Evolutionary conservation across 208 protist species (phyloP).

Genomic region (Crithidia brevicula): DNA sequence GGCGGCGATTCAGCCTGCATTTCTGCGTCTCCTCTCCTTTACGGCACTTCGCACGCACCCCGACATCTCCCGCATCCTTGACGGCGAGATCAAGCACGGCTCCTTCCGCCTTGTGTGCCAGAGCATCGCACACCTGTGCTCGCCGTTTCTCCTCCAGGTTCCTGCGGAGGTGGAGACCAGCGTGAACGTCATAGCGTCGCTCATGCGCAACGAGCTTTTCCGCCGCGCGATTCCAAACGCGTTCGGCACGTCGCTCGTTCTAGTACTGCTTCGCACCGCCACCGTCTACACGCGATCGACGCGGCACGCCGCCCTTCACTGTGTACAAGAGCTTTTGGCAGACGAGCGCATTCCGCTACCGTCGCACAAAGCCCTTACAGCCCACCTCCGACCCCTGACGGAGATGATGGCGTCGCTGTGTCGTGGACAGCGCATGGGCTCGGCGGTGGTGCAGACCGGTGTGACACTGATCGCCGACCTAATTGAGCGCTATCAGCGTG

Average conservation of each 20-base stretch:
- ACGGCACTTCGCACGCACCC: constrained; percentile 55
- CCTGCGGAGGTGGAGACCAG: constrained; percentile 46
- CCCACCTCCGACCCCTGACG: constrained; percentile 64
- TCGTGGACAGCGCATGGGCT: constrained; percentile 63
- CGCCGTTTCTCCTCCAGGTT: constrained; percentile 42
- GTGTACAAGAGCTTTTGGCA: constrained; percentile 74
- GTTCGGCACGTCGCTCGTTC: constrained; percentile 59
- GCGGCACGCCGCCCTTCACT: constrained; percentile 77
- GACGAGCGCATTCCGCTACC: constrained; percentile 54
- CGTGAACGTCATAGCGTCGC: constrained; percentile 48
- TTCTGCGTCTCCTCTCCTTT: constrained; percentile 68
- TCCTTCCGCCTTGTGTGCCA: constrained; percentile 56
- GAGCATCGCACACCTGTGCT: constrained; percentile 51
- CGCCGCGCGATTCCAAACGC: constrained; percentile 40
- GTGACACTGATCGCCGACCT: constrained; percentile 82
- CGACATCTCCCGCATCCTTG: constrained; percentile 41
- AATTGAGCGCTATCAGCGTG: constrained; percentile 64
- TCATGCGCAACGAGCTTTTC: constrained; percentile 45
- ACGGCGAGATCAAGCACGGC: constrained; percentile 42
- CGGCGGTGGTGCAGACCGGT: constrained; percentile 80
- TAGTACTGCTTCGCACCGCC: constrained; percentile 72
- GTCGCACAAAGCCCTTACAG: constrained; percentile 53
- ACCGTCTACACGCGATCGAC: constrained; percentile 61
- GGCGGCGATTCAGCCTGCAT: constrained; percentile 31
- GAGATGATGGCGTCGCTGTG: constrained; percentile 81